Percentiles rank a stretch among this genome's conserved stretches.
Evolutionary conservation across 2,329 filamentous ascomycete species (phyloP).

Genomic region (Diaporthe sp.): DNA sequence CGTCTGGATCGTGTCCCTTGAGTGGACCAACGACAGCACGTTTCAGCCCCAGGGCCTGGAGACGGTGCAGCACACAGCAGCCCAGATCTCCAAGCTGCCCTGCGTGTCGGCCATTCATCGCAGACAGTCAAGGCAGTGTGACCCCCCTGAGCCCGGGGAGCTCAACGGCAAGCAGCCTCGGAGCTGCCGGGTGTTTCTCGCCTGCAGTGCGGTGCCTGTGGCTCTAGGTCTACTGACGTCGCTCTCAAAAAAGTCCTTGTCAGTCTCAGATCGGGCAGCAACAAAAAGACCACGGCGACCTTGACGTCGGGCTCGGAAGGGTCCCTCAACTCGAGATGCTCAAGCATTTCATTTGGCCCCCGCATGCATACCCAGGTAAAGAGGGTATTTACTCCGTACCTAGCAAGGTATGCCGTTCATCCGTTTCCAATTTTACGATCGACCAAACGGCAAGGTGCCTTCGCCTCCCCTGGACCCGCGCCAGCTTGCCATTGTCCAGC

Average conservation of each 20-base stretch:
- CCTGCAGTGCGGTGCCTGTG: neutral
- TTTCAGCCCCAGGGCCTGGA: neutral
- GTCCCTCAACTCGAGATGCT: neutral
- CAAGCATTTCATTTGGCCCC: neutral
- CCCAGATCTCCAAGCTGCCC: neutral
- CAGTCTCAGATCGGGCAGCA: constrained; percentile 5
- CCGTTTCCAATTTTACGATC: neutral
- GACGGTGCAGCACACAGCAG: neutral
- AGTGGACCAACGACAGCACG: constrained; percentile 5
- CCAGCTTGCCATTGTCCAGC: neutral
- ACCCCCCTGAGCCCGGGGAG: neutral
- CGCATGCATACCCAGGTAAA: neutral
- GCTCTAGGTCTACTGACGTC: too few relatives aligned
- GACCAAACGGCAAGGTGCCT: neutral
- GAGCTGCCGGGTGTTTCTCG: neutral
- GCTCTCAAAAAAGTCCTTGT: neutral
- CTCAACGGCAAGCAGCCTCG: neutral
- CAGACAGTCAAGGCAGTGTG: neutral
- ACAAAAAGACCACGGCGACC: neutral
- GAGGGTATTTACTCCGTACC: neutral
- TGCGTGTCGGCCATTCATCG: neutral
- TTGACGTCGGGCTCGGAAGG: neutral
- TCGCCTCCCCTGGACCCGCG: neutral
- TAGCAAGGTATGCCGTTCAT: neutral
- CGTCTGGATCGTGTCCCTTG: neutral